Conservation (phyloP, 495 filamentous ascomycete genomes). For the Neurospora sp. region DNA sequence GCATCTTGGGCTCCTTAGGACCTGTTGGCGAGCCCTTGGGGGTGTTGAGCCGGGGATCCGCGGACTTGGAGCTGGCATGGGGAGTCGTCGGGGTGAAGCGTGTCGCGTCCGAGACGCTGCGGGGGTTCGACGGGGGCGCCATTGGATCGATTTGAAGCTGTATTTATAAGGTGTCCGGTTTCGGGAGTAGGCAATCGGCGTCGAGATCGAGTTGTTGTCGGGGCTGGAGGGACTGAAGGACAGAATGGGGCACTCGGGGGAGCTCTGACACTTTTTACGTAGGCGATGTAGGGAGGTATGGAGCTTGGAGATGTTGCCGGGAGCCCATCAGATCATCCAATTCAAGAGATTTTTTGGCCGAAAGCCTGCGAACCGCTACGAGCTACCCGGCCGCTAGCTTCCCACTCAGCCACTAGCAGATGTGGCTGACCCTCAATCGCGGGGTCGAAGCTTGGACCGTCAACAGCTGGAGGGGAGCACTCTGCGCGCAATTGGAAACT, state of each 20-base stretch:
- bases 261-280: not conserved
- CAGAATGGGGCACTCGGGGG: not conserved
- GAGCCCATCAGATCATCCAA: constrained; percentile 3
- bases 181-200: not conserved
- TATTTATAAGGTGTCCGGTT: not conserved
- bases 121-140: constrained; percentile 47
- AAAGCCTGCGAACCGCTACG: not conserved
- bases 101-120: constrained; percentile 86
- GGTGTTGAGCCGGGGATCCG: constrained; percentile 48
- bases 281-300: not conserved
- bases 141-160: constrained; percentile 1
- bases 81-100: constrained; percentile 89
- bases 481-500: not conserved
- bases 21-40: constrained; percentile 37
- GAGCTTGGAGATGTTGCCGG: not conserved
- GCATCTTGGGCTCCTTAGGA: not conserved
- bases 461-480: not conserved
- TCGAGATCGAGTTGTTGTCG: not conserved
- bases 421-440: not conserved
- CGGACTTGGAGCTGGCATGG: constrained; percentile 65
- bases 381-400: not conserved
- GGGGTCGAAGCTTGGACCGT: not conserved
- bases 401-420: not conserved
- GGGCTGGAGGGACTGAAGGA: not conserved
- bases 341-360: not conserved